phyloP scores from a whole-genome alignment of 2,329 filamentous ascomycete genomes.

The Fusarium verticillioides region DNA sequence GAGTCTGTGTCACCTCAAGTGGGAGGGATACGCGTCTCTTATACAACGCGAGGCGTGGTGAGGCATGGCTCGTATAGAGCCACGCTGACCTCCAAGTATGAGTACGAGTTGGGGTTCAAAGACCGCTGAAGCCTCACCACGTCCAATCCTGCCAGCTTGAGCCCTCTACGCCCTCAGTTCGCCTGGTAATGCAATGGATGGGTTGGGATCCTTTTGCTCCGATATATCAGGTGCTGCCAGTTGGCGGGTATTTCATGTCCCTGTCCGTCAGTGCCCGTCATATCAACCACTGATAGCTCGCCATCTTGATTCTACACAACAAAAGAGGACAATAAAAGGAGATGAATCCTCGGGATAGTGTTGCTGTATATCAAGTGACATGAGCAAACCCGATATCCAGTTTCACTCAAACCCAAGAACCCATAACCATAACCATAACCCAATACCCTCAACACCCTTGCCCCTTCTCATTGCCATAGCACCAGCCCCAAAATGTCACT shows the following conservation, averaged over 20 bases:
- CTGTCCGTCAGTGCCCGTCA: conserved; percentile 26
- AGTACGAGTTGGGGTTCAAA: background rate
- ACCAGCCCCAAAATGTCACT: conserved; percentile 47
- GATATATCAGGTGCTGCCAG: conserved; percentile 16
- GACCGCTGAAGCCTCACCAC: conserved; percentile 1
- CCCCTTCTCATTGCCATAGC: background rate
- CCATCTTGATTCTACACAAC: background rate
- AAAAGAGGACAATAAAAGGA: background rate
- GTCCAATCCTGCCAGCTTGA: background rate
- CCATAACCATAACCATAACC: background rate
- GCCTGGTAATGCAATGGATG: background rate
- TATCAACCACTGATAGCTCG: background rate
- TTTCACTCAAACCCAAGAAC: background rate
- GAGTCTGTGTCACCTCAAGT: conserved; percentile 33
- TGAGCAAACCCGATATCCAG: conserved; percentile 18
- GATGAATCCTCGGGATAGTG: background rate
- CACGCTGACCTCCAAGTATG: background rate
- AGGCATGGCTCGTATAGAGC: conserved; percentile 8
- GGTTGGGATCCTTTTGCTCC: background rate
- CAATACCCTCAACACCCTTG: conserved; percentile 5
- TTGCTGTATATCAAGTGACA: conserved; percentile 36
- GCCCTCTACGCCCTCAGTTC: background rate
- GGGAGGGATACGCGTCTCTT: conserved; percentile 22
- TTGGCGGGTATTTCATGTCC: conserved; percentile 20
- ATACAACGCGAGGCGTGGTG: conserved; percentile 12